phyloP scores from a whole-genome alignment of 768 basidiomycete species.

The Ephemerocybe angulata region DNA sequence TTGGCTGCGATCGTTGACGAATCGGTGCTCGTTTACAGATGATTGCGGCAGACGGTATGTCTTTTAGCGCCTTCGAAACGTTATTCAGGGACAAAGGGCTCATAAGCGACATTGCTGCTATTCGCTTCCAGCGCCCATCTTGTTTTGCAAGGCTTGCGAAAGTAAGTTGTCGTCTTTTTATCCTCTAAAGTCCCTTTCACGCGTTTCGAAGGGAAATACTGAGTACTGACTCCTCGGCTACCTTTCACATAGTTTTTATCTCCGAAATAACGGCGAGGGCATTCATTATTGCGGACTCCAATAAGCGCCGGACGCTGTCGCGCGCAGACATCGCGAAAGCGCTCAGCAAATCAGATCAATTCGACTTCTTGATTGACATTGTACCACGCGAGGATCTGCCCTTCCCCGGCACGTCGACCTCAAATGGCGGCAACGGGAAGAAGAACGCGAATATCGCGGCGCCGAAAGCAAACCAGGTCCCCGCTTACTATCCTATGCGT shows the following conservation, averaged over 20 bases:
- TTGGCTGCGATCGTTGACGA: conserved; percentile 10
- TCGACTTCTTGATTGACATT: conserved; percentile 96
- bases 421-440: conserved; percentile 12
- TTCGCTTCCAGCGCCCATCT: conserved; percentile 66
- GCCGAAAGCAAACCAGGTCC: conserved; percentile 3
- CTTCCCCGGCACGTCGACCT: conserved; percentile 23
- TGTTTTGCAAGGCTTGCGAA: conserved; percentile 98
- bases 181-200: no score
- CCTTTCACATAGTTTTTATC: conserved; percentile 73
- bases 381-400: conserved; percentile 78
- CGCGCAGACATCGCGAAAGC: conserved; percentile 93
- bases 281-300: conserved; percentile 91
- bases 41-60: conserved; percentile 91
- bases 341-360: conserved; percentile 88
- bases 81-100: conserved; percentile 15
- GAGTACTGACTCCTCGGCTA: background rate
- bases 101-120: no score
- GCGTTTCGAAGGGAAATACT: no score
- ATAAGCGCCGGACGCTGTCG: conserved; percentile 93
- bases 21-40: conserved; percentile 67
- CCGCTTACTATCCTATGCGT: no score
- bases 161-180: no score
- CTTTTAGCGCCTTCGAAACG: conserved; percentile 1
- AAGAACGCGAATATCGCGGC: conserved; percentile 18
- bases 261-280: conserved; percentile 94